Conservation (phyloP, 805 yeast species). For the Isabelozyma heimii region DNA sequence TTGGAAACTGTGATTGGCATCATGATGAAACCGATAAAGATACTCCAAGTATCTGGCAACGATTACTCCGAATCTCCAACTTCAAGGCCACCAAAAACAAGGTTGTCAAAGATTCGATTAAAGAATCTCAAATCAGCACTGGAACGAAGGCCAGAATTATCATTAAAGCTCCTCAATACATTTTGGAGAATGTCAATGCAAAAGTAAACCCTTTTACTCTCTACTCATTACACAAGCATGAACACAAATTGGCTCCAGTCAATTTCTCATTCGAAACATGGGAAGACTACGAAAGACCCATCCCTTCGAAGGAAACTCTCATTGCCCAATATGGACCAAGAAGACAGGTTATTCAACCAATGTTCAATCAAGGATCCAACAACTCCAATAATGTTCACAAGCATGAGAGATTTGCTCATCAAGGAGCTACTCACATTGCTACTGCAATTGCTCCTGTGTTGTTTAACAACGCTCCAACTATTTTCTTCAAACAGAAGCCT, state of each 20-base stretch:
- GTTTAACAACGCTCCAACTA: conserved; percentile 80
- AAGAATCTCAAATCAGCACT: conserved; percentile 38
- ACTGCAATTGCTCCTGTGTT: conserved; percentile 85
- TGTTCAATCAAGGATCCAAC: conserved; percentile 75
- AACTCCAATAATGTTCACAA: conserved; percentile 85
- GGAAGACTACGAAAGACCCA: conserved; percentile 85
- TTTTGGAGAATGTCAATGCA: conserved; percentile 44
- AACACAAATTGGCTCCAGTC: conserved; percentile 79
- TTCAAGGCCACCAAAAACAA: conserved; percentile 74
- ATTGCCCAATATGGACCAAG: conserved; percentile 93
- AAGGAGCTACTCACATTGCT: conserved; percentile 67
- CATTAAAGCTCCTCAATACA: conserved; percentile 53
- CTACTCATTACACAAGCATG: conserved; percentile 78
- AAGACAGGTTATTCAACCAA: conserved; percentile 76
- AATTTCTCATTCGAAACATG: conserved; percentile 82
- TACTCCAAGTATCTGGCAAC: conserved; percentile 75
- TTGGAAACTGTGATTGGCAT: conserved; percentile 84
- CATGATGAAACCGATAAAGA: conserved; percentile 75
- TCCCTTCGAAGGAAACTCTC: conserved; percentile 77
- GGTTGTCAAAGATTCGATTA: conserved; percentile 56
- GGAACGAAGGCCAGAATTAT: conserved; percentile 66
- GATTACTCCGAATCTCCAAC: conserved; percentile 71
- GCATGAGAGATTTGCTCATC: conserved; percentile 78
- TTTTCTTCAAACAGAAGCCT: conserved; percentile 64
- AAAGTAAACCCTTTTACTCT: conserved; percentile 53